Evolutionary conservation across 345 rosid species (phyloP).

Genomic region (Eucalyptus globulus): DNA sequence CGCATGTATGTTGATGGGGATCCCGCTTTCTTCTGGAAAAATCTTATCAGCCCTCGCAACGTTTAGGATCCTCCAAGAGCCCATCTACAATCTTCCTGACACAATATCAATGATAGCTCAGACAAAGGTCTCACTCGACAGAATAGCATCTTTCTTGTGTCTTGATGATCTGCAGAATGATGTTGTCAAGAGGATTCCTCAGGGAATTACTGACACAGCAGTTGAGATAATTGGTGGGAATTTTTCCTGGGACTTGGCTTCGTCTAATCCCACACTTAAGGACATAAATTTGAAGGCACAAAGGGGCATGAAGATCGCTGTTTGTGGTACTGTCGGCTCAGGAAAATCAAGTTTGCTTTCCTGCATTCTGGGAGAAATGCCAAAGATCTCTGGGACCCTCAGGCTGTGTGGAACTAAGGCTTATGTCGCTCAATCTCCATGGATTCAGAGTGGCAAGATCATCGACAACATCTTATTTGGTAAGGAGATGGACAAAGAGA

Average conservation of each 20-base stretch:
- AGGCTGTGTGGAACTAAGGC: constrained; percentile 64
- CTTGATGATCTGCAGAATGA: constrained; percentile 43
- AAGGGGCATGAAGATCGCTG: constrained; percentile 62
- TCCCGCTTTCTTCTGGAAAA: constrained; percentile 60
- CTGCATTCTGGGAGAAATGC: constrained; percentile 57
- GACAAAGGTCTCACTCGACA: constrained; percentile 61
- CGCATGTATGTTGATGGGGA: constrained; percentile 41
- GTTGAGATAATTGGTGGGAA: constrained; percentile 38
- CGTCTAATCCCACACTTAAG: constrained; percentile 32
- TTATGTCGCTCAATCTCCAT: constrained; percentile 75
- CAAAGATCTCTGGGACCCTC: constrained; percentile 50
- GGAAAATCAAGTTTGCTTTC: constrained; percentile 78
- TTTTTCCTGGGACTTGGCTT: constrained; percentile 48
- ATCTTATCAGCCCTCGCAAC: constrained; percentile 70
- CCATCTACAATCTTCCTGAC: constrained; percentile 55
- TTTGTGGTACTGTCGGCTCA: constrained; percentile 74
- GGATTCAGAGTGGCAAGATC: constrained; percentile 85
- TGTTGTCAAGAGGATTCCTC: constrained; percentile 32
- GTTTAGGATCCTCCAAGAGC: constrained; percentile 51
- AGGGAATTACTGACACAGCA: constrained; percentile 24
- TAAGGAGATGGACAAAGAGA: constrained; percentile 57
- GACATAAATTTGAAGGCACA: constrained; percentile 33
- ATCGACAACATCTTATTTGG: constrained; percentile 87
- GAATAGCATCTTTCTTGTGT: constrained; percentile 47
- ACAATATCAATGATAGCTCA: constrained; percentile 51